Base-by-base conservation (phyloP, 2,329 filamentous ascomycete species). In the Arthrocladium fulminans region DNA sequence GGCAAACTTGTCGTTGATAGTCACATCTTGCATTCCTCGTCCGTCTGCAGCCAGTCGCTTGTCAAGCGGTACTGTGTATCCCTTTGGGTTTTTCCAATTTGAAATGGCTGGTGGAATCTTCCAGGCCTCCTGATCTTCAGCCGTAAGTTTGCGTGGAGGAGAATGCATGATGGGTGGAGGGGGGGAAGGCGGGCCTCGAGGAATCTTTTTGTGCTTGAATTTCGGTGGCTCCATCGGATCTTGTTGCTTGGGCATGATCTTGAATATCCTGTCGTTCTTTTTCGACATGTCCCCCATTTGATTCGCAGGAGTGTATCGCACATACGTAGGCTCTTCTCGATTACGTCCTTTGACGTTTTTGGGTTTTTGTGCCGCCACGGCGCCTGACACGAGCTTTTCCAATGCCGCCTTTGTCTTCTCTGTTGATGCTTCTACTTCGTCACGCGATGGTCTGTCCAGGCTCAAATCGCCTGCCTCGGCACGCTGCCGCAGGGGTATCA, bases 71-170 rank as follows among this genome's bases (percentile, higher is more conserved):
- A 98, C 87, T 0, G 92, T 98, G 63, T 95, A 98, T 60, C 92
- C 92, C 71, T 97, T 97, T 1, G 90, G 87, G 65, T 98, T 98
- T 77, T 98, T 98, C 92, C 92, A 98, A 67, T 97, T 97, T 17
- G 87, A 94, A 1, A 98, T 83, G 0, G 90, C 86, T 2, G 90
- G 88, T 0, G 83, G 83, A 25, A 87, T 96, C 61, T 83, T 88
- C 92, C 92, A 98, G 51, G 86, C 87, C 66, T 97, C 92, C 66
- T 97, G 90, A 59, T 98, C 92, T 65, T 95, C 89, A 4, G 90
- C 92, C 1, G 92, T 98, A 53, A 98, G 75, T 63, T 97, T 98
- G 53, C 92, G 76, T 0, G 92, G 89, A 12, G 92, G 92, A 2
- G 88, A 95, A 65, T 94, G 89, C 80, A 98, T 87, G 42, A 98